These are phyloP conservation scores for Talaromyces sp. DNA, from an alignment of 2,329 filamentous ascomycete species.

Conservation along the genomic window DNA sequence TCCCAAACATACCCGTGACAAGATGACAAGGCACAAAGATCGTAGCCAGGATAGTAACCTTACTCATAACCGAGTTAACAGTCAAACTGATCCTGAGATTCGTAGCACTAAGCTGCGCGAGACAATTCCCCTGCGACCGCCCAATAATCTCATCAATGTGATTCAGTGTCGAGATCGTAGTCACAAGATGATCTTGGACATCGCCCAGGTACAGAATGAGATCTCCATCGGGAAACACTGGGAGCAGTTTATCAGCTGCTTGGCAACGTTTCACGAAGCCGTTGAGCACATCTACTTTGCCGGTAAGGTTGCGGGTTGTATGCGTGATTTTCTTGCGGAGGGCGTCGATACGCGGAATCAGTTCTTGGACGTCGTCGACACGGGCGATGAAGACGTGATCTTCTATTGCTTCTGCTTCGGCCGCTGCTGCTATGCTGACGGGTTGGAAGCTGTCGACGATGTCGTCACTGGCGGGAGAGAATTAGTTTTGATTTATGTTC, in stretches of 20 bases:
- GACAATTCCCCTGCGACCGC: slow-evolving; percentile 88
- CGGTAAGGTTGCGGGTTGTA: slow-evolving; percentile 83
- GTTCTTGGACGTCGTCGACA: slow-evolving; percentile 80
- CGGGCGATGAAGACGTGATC: slow-evolving; percentile 92
- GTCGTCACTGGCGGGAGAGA: slow-evolving; percentile 66
- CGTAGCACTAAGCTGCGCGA: slow-evolving; percentile 89
- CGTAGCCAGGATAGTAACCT: slow-evolving; percentile 90
- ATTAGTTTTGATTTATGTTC: neutral
- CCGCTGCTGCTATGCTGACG: slow-evolving; percentile 78
- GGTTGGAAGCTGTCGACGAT: slow-evolving; percentile 95
- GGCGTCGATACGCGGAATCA: slow-evolving; percentile 81
- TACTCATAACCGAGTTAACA: slow-evolving; percentile 84
- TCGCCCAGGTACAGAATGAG: slow-evolving; percentile 94
- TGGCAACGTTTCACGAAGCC: slow-evolving; percentile 98
- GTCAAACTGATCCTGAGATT: slow-evolving; percentile 83
- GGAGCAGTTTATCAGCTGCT: slow-evolving; percentile 69
- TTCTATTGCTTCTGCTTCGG: slow-evolving; percentile 86
- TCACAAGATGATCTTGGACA: slow-evolving; percentile 97
- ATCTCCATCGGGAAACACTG: slow-evolving; percentile 88
- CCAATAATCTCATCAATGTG: slow-evolving; percentile 98
- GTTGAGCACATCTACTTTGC: slow-evolving; percentile 93
- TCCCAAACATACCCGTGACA: slow-evolving; percentile 64
- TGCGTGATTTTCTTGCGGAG: slow-evolving; percentile 92
- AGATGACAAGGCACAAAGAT: slow-evolving; percentile 92
- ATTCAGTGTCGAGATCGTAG: slow-evolving; percentile 89